These are phyloP conservation scores for Cercospora sp. DNA, from an alignment of 2,329 filamentous ascomycete genomes.

Conservation along the genomic window DNA sequence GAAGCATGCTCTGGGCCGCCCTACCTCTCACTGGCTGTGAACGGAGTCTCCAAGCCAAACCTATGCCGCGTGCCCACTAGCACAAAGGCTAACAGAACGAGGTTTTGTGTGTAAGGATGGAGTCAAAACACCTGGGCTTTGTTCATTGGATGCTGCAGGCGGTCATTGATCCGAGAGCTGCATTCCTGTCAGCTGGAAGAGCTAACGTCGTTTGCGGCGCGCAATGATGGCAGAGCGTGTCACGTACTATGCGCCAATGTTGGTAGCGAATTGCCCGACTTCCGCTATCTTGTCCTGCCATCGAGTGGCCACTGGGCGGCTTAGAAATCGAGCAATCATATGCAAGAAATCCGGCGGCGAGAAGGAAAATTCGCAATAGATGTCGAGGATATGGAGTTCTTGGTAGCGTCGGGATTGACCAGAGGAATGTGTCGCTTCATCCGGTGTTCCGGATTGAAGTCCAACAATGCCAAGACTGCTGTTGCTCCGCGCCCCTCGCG, in stretches of 20 bases:
- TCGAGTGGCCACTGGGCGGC: background rate
- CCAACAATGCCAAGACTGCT: background rate
- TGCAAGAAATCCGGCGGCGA: background rate
- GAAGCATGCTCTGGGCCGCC: background rate
- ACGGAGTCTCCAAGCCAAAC: background rate
- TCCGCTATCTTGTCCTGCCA: background rate
- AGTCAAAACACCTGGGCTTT: background rate
- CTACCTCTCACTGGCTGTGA: background rate
- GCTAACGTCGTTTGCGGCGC: background rate
- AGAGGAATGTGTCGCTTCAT: background rate
- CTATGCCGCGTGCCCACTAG: background rate
- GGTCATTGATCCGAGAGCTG: background rate
- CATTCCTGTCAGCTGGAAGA: background rate
- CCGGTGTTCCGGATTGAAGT: background rate
- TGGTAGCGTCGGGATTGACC: background rate
- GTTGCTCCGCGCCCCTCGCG: background rate
- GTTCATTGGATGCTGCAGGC: conserved; percentile 1
- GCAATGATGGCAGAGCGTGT: conserved; percentile 4
- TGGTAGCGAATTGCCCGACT: background rate
- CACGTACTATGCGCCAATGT: conserved; percentile 5
- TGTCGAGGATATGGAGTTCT: background rate
- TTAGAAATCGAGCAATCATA: background rate
- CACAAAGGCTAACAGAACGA: background rate
- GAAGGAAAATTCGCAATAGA: background rate
- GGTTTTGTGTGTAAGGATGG: background rate